These are phyloP conservation scores for Cutaneotrichosporon cutaneum DNA, from an alignment of 1,284 basidiomycete species.

Conservation along the genomic window DNA sequence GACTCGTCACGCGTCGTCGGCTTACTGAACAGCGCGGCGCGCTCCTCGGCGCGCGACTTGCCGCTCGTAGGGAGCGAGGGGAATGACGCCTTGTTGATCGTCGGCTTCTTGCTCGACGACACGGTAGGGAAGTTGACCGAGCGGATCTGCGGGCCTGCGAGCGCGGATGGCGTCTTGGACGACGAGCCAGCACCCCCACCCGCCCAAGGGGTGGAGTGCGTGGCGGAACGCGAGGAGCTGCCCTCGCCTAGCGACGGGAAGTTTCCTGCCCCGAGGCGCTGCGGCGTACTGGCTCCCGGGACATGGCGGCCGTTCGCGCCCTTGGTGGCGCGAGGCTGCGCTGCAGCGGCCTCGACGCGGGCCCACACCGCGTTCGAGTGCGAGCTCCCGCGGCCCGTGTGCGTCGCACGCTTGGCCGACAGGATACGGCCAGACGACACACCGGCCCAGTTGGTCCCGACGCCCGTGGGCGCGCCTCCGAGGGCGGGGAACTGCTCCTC, in stretches of 20 bases:
- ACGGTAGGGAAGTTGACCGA: slow-evolving; percentile 43
- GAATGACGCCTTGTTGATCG: slow-evolving; percentile 60
- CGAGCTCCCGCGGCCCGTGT: slow-evolving; percentile 57
- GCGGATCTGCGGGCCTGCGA: slow-evolving; percentile 37
- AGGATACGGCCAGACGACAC: slow-evolving; percentile 77
- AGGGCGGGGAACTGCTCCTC: slow-evolving; percentile 79
- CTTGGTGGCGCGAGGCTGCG: slow-evolving; percentile 57
- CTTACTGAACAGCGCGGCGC: slow-evolving; percentile 54
- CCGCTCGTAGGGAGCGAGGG: slow-evolving; percentile 62
- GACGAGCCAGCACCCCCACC: slow-evolving; percentile 43
- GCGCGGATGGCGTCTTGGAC: slow-evolving; percentile 33
- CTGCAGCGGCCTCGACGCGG: slow-evolving; percentile 80
- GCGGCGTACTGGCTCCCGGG: slow-evolving; percentile 34
- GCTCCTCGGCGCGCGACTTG: slow-evolving; percentile 46
- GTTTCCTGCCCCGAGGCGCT: slow-evolving; percentile 18
- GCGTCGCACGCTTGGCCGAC: slow-evolving; percentile 74
- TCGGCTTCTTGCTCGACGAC: slow-evolving; percentile 20
- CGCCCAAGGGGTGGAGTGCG: slow-evolving; percentile 48
- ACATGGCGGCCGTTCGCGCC: slow-evolving; percentile 39
- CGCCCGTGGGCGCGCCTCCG: slow-evolving; percentile 55
- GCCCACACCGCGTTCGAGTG: slow-evolving; percentile 73
- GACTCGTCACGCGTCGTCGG: slow-evolving; percentile 64
- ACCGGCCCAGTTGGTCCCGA: slow-evolving; percentile 67
- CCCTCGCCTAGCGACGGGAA: slow-evolving; percentile 43
- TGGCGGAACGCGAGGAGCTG: slow-evolving; percentile 17